phyloP scores from a whole-genome alignment of 1,139 yeast genomes.

The Saccharomyces hybrid region DNA sequence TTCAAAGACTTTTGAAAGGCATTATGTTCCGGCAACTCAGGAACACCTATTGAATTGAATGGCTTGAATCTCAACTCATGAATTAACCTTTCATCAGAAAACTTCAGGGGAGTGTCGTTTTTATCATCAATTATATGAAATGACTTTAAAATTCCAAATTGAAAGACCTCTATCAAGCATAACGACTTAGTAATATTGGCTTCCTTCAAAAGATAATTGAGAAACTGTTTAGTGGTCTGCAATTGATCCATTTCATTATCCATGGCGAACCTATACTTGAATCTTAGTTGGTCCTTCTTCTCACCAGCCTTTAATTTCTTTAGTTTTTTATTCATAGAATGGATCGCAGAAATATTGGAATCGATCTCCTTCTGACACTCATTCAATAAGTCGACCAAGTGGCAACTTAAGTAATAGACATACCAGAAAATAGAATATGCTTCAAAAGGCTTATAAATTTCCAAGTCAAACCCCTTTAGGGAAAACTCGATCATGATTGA shows the following conservation, averaged over 20 bases:
- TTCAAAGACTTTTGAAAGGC: slow-evolving; percentile 18
- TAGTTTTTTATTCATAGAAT: slow-evolving; percentile 37
- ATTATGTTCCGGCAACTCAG: slow-evolving; percentile 49
- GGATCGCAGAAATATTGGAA: slow-evolving; percentile 35
- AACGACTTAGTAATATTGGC: slow-evolving; percentile 35
- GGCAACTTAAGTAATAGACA: slow-evolving; percentile 45
- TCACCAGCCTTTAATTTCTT: slow-evolving; percentile 39
- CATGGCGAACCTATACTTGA: slow-evolving; percentile 23
- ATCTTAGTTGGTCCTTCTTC: slow-evolving; percentile 29
- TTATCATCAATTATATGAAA: slow-evolving; percentile 32
- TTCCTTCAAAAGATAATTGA: slow-evolving; percentile 33
- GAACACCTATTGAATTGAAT: slow-evolving; percentile 77
- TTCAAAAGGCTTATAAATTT: slow-evolving; percentile 69
- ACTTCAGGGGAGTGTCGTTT: slow-evolving; percentile 36
- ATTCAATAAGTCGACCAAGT: slow-evolving; percentile 42
- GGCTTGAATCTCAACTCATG: slow-evolving; percentile 72
- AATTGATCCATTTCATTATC: slow-evolving; percentile 25
- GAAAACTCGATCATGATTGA: slow-evolving; percentile 65
- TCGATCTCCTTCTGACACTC: slow-evolving; percentile 43
- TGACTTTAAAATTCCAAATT: slow-evolving; percentile 36
- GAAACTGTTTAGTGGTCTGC: slow-evolving; percentile 13
- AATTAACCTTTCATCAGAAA: slow-evolving; percentile 42
- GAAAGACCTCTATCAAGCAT: slow-evolving; percentile 36
- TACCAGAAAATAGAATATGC: slow-evolving; percentile 63
- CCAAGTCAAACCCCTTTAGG: slow-evolving; percentile 69